A percentile compares a stretch with the other conserved stretches of the same genome.
Evolutionary conservation across 805 yeast genomes (phyloP).

Genomic region (Suhomyces canberraensis): DNA sequence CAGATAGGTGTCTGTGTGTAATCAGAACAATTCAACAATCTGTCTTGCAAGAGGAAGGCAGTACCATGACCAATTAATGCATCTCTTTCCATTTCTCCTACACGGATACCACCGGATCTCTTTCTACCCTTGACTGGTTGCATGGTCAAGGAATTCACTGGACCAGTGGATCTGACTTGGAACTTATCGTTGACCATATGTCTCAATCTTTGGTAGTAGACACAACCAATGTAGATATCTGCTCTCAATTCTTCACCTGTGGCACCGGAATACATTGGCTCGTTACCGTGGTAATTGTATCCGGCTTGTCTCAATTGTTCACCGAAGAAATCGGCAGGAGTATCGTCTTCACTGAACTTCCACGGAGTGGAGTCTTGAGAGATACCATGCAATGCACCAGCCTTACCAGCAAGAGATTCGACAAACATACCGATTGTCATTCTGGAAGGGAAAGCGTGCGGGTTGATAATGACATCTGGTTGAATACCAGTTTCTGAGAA

Average conservation of each 20-base stretch:
- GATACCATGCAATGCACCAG: constrained; percentile 96
- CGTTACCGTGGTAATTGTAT: constrained; percentile 96
- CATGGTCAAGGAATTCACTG: constrained; percentile 94
- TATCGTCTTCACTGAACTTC: constrained; percentile 85
- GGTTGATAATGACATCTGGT: constrained; percentile 96
- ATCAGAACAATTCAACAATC: constrained; percentile 92
- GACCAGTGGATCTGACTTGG: constrained; percentile 99
- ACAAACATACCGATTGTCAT: constrained; percentile 99
- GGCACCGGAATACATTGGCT: constrained; percentile 98
- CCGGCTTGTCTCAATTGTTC: constrained; percentile 87
- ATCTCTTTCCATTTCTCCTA: constrained; percentile 99
- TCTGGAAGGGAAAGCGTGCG: constrained; percentile 99
- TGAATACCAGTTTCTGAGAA: constrained; percentile 94
- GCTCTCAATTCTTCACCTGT: constrained; percentile 97
- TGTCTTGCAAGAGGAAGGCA: constrained; percentile 88
- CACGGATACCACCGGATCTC: constrained; percentile 98
- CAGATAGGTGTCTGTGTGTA: constrained; percentile 90
- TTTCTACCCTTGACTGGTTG: constrained; percentile 99
- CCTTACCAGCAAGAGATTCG: constrained; percentile 97
- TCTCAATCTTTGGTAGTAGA: constrained; percentile 95
- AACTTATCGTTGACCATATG: constrained; percentile 99
- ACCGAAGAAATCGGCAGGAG: constrained; percentile 97
- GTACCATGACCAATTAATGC: constrained; percentile 98
- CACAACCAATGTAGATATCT: constrained; percentile 95
- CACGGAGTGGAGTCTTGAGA: constrained; percentile 98